Base-by-base conservation (phyloP, 2,329 filamentous ascomycete genomes). In the Neobulgaria alba region DNA sequence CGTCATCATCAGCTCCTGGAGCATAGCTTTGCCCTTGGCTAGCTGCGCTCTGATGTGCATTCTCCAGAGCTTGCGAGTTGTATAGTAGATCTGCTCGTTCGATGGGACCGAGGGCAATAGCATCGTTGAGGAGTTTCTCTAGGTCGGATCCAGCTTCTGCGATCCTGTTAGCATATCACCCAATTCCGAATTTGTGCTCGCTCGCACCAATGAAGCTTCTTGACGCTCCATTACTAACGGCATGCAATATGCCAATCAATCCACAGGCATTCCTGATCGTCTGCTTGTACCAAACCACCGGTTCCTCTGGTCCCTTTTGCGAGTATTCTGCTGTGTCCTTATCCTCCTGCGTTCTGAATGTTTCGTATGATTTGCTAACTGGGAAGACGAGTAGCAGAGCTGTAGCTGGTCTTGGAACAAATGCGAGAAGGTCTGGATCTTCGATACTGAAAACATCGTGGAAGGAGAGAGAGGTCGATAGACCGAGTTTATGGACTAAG, bases 231-330 rank as follows among this genome's bases (percentile, higher is more conserved):
- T 96, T 98, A 36, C 73, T 75, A 0, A 86, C 77, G 18, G 82
- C 84, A 60, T 98, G 92, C 38, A 96, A 62, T 20, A 98, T 65
- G 0, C 85, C 90, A 69, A 95, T 95, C 36, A 95, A 67, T 0
- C 92, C 92, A 62, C 92, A 98, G 0, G 92, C 88, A 62, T 96
- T 95, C 49, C 85, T 76, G 55, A 96, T 95, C 0, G 90, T 96
- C 67, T 96, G 92, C 53, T 79, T 85, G 71, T 89, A 96, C 92
- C 92, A 98, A 3, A 94, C 57, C 0, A 95, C 85, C 4, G 85
- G 81, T 58, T 95, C 86, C 0, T 56, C 58, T 1, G 72, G 64
- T 1, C 88, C 88, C 14, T 68, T 71, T 32, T 82, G 83, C 0
- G 61, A 59, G 66, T 95, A 95, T 29, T 79, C 75, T 2, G 66